phyloP scores from a whole-genome alignment of 108 stramenopile genomes.

The Nannochloropsis salina region DNA sequence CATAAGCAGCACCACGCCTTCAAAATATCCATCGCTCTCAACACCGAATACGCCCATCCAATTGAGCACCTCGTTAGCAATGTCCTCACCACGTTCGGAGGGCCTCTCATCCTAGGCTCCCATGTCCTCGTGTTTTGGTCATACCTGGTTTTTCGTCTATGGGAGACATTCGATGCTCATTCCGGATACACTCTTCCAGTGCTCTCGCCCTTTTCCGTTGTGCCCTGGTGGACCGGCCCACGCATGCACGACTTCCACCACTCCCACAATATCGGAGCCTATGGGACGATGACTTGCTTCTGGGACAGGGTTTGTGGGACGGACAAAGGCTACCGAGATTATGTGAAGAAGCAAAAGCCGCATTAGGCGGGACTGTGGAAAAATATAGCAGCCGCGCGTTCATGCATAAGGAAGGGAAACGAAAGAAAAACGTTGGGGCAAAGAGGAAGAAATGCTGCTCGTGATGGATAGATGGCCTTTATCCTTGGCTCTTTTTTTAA shows the following conservation, averaged over 20 bases:
- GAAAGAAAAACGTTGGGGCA: too few relatives aligned
- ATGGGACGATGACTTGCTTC: background rate
- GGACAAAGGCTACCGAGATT: background rate
- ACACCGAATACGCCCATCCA: conserved; percentile 17
- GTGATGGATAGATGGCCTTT: too few relatives aligned
- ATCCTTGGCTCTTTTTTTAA: too few relatives aligned
- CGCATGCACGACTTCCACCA: conserved; percentile 22
- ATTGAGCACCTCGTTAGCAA: background rate
- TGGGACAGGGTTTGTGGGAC: conserved; percentile 21
- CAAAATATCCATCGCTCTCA: background rate
- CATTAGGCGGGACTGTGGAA: too few relatives aligned
- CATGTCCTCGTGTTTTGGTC: conserved; percentile 11
- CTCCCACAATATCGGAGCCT: conserved; percentile 21
- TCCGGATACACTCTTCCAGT: background rate
- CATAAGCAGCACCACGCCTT: conserved; percentile 23
- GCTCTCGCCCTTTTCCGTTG: background rate
- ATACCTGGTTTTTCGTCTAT: conserved; percentile 1
- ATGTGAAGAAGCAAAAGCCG: background rate
- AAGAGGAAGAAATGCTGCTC: too few relatives aligned
- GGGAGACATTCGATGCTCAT: conserved; percentile 18
- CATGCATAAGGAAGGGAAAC: too few relatives aligned
- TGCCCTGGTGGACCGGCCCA: conserved; percentile 23
- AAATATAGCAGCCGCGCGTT: too few relatives aligned
- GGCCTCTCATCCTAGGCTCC: background rate
- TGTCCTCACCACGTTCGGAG: background rate